Conservation (phyloP, 2,329 filamentous ascomycete genomes). For the Aureobasidium uvarum region DNA sequence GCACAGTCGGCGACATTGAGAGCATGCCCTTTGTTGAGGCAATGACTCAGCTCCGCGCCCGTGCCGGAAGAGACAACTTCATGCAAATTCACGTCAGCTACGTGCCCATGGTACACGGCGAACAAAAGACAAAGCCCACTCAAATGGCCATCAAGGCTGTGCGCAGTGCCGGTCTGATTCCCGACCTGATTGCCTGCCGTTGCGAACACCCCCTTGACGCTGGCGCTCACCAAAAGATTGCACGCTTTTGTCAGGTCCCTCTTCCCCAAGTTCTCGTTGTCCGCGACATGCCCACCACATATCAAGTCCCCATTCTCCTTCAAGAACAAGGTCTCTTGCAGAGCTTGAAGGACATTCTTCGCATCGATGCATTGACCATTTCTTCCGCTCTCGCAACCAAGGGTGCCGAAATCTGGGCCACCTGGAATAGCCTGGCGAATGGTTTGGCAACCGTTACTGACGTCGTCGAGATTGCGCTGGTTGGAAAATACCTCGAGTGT, state of each 20-base stretch:
- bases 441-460: slow-evolving; percentile 66
- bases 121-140: slow-evolving; percentile 97
- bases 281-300: slow-evolving; percentile 82
- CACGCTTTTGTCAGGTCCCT: slow-evolving; percentile 84
- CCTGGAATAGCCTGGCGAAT: slow-evolving; percentile 72
- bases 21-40: slow-evolving; percentile 86
- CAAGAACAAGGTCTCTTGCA: slow-evolving; percentile 73
- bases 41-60: slow-evolving; percentile 71
- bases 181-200: slow-evolving; percentile 79
- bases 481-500: slow-evolving; percentile 86
- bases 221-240: slow-evolving; percentile 79
- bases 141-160: slow-evolving; percentile 84
- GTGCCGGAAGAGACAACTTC: slow-evolving; percentile 75
- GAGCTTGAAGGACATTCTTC: slow-evolving; percentile 64
- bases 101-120: slow-evolving; percentile 70
- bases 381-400: slow-evolving; percentile 56
- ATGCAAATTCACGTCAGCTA: slow-evolving; percentile 86
- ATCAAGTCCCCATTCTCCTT: slow-evolving; percentile 92
- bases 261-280: slow-evolving; percentile 81
- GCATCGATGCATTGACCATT: slow-evolving; percentile 55
- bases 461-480: slow-evolving; percentile 75
- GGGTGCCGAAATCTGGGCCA: slow-evolving; percentile 69
- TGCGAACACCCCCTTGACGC: slow-evolving; percentile 75
- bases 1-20: slow-evolving; percentile 78
- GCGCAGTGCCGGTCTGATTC: slow-evolving; percentile 69